Percentiles rank a stretch among this genome's conserved stretches.
phyloP scores from a whole-genome alignment of 2,329 filamentous ascomycete genomes.

The Cytospora paraplurivora region DNA sequence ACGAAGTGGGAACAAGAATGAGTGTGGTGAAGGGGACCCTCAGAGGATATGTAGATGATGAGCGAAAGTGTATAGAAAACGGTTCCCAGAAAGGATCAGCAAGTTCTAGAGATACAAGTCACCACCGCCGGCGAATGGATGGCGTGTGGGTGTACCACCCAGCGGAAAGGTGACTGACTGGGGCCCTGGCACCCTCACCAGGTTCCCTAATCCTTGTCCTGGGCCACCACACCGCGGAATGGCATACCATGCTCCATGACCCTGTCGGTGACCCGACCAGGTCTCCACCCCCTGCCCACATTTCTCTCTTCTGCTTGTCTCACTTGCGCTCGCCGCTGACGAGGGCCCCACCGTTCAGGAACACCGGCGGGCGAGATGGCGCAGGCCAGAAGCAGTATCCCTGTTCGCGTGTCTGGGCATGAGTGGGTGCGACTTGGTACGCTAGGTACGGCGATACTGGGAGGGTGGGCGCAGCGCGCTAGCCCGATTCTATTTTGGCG shows the following conservation, averaged over 20 bases:
- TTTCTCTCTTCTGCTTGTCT: slow-evolving; percentile 49
- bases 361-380: slow-evolving; percentile 37
- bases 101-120: slow-evolving; percentile 36
- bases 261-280: slow-evolving; percentile 33
- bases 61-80: slow-evolving; percentile 35
- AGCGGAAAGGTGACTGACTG: slow-evolving; percentile 19
- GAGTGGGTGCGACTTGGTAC: slow-evolving; percentile 30
- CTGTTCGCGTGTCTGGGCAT: slow-evolving; percentile 47
- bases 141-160: slow-evolving; percentile 31
- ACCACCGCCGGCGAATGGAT: slow-evolving; percentile 27
- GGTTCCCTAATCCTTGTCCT: slow-evolving; percentile 19
- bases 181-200: slow-evolving; percentile 24
- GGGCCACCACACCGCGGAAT: slow-evolving; percentile 27
- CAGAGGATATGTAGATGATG: slow-evolving; percentile 48
- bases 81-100: slow-evolving; percentile 46
- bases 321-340: slow-evolving; percentile 49
- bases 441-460: slow-evolving; percentile 26
- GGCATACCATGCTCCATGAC: slow-evolving; percentile 25
- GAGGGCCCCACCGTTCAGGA: slow-evolving; percentile 41
- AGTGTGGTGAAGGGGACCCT: slow-evolving; percentile 46
- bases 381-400: slow-evolving; percentile 28
- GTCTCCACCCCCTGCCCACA: slow-evolving; percentile 33
- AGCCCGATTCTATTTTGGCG: slow-evolving; percentile 43
- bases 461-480: slow-evolving; percentile 41
- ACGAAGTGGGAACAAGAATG: slow-evolving; percentile 44